Evolutionary conservation across 2,329 filamentous ascomycete species (phyloP).

Genomic region (Diaporthe citri): DNA sequence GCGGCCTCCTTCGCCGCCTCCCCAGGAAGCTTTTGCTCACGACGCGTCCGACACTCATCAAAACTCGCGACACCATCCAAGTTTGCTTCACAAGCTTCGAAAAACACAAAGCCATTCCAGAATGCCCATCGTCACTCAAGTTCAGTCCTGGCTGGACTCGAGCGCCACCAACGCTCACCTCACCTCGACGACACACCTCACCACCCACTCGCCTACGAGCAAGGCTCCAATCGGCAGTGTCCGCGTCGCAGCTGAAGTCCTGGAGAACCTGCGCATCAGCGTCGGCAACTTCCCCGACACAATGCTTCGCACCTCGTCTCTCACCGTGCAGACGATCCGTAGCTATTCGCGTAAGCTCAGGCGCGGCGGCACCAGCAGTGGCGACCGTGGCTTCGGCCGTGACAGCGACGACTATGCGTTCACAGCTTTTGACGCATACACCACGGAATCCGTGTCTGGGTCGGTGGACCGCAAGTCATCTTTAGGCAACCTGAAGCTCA

Average conservation of each 20-base stretch:
- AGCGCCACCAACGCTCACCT: constrained; percentile 13
- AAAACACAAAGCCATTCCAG: constrained; percentile 34
- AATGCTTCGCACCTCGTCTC: constrained; percentile 67
- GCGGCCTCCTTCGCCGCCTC: constrained; percentile 27
- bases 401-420: constrained; percentile 42
- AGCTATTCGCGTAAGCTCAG: constrained; percentile 66
- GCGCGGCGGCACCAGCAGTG: constrained; percentile 46
- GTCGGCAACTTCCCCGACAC: constrained; percentile 71
- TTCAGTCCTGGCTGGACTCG: constrained; percentile 41
- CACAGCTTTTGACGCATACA: constrained; percentile 26
- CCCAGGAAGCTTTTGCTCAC: not conserved
- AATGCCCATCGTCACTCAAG: constrained; percentile 32
- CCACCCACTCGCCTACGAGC: constrained; percentile 6
- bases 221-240: constrained; percentile 49
- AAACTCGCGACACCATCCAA: constrained; percentile 13
- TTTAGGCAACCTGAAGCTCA: constrained; percentile 27
- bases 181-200: not conserved
- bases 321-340: constrained; percentile 70
- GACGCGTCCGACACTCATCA: not conserved
- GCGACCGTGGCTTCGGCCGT: constrained; percentile 26
- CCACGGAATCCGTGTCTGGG: not conserved
- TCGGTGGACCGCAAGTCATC: constrained; percentile 29
- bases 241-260: constrained; percentile 64
- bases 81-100: constrained; percentile 27
- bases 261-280: constrained; percentile 67